A percentile compares a stretch with the other conserved stretches of the same genome.
phyloP scores from a whole-genome alignment of 164 flowering plant genomes.

The Nelumbo lutea region DNA sequence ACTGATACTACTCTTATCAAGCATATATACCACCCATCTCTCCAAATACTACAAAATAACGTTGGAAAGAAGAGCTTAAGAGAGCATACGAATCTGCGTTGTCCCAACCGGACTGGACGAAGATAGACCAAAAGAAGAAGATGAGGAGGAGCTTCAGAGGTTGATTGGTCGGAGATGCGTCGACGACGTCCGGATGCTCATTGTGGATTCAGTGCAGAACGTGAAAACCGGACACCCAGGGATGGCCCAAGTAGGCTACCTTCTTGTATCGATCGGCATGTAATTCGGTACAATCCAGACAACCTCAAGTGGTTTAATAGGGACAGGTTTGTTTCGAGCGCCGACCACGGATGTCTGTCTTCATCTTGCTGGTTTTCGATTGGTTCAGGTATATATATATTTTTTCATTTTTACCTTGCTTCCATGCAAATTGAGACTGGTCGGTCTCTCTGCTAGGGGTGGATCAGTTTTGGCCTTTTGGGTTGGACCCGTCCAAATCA shows the following conservation, averaged over 20 bases:
- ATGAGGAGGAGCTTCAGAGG: conserved; percentile 24
- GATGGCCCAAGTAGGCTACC: conserved; percentile 44
- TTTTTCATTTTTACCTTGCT: not conserved
- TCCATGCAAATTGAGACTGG: not conserved
- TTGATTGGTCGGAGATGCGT: conserved; percentile 37
- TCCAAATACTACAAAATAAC: conserved; percentile 26
- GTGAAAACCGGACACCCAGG: conserved; percentile 51
- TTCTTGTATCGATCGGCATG: conserved; percentile 27
- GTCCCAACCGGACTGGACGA: not conserved
- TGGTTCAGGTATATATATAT: conserved; percentile 31
- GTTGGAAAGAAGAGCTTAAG: conserved; percentile 35
- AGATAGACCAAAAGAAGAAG: conserved; percentile 10
- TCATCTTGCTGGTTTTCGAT: conserved; percentile 42
- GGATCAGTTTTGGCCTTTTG: not conserved
- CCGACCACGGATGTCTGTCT: conserved; percentile 52
- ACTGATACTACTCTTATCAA: not conserved
- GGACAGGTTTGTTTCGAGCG: conserved; percentile 48
- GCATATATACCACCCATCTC: not conserved
- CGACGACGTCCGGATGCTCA: conserved; percentile 45
- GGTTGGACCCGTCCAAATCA: too few species aligned
- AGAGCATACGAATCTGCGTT: conserved; percentile 13
- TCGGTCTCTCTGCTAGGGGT: not conserved
- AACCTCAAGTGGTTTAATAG: conserved; percentile 52
- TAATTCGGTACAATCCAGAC: conserved; percentile 39
- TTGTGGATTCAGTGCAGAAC: conserved; percentile 39